A percentile compares a stretch with the other conserved stretches of the same genome.
phyloP scores from a whole-genome alignment of 352 stramenopile species.

The Ophiocytium majus region DNA sequence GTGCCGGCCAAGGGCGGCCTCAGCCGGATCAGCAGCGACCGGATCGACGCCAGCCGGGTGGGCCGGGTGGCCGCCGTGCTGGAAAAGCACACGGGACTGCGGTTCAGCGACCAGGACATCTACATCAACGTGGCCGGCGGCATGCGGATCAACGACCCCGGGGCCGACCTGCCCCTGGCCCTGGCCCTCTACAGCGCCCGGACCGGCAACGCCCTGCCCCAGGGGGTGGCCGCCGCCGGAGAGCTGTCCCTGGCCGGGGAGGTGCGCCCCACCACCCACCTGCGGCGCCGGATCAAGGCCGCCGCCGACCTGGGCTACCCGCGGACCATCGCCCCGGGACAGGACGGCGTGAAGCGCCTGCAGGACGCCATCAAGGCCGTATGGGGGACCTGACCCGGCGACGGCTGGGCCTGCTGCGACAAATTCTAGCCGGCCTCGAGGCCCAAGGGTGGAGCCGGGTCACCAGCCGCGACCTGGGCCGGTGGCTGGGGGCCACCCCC shows the following conservation, averaged over 20 bases:
- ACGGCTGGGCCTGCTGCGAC: too few relatives aligned
- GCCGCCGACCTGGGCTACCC: not conserved
- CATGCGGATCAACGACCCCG: constrained; percentile 59
- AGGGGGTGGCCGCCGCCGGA: not conserved
- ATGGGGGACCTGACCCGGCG: too few relatives aligned
- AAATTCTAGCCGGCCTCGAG: too few relatives aligned
- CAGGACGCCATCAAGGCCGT: too few relatives aligned
- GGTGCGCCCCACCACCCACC: not conserved
- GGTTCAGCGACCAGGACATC: constrained; percentile 63
- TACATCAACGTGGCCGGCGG: constrained; percentile 70
- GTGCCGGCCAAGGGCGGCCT: constrained; percentile 63
- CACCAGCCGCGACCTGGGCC: too few relatives aligned
- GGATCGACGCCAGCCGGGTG: constrained; percentile 66
- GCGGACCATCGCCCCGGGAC: not conserved
- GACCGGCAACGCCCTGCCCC: constrained; percentile 5
- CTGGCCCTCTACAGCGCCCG: constrained; percentile 64
- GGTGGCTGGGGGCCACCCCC: too few relatives aligned
- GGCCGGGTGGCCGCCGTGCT: constrained; percentile 86
- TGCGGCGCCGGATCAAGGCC: not conserved
- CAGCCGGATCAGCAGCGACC: constrained; percentile 27
- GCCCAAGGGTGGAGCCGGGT: too few relatives aligned
- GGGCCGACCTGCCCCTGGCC: constrained; percentile 62
- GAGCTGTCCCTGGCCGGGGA: not conserved
- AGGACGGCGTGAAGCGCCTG: too few relatives aligned
- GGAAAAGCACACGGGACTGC: constrained; percentile 77